These are phyloP conservation scores for Fusarium papillatum DNA, from an alignment of 2,329 filamentous ascomycete genomes.

Conservation along the genomic window DNA sequence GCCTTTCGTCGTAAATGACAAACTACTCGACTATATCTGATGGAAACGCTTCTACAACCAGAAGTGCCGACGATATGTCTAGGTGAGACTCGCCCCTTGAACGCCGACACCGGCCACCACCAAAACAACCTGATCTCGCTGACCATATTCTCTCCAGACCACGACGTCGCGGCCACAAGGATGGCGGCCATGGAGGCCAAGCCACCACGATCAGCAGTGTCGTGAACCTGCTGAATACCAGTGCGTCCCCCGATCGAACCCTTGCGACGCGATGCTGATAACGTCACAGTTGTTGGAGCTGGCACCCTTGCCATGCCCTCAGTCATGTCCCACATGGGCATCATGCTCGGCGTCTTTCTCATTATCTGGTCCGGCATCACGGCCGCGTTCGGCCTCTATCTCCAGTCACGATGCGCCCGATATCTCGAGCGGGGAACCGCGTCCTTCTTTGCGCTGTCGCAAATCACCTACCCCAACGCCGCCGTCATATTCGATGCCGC, in stretches of 20 bases:
- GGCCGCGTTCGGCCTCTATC: conserved; percentile 92
- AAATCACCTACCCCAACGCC: conserved; percentile 96
- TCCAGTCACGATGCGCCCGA: conserved; percentile 92
- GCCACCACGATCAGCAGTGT: conserved; percentile 93
- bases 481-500: conserved; percentile 96
- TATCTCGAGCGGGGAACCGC: conserved; percentile 91
- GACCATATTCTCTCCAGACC: conserved; percentile 52
- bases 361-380: conserved; percentile 94
- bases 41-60: conserved; percentile 58
- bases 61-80: conserved; percentile 61
- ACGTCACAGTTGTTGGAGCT: conserved; percentile 82
- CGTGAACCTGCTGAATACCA: conserved; percentile 97
- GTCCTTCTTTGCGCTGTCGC: conserved; percentile 97
- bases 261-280: conserved; percentile 30
- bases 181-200: conserved; percentile 76
- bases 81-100: conserved; percentile 51
- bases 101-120: conserved; percentile 19
- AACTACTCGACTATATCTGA: conserved; percentile 67
- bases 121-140: conserved; percentile 17
- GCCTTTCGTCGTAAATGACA: conserved; percentile 58
- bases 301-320: conserved; percentile 97
- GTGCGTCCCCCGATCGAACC: conserved; percentile 61
- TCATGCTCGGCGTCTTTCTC: conserved; percentile 84
- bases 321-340: conserved; percentile 95
- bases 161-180: conserved; percentile 77